Percentiles rank a stretch among this genome's conserved stretches.
phyloP scores from a whole-genome alignment of 2,329 filamentous ascomycete species.

The Pyrenophora seminiperda region DNA sequence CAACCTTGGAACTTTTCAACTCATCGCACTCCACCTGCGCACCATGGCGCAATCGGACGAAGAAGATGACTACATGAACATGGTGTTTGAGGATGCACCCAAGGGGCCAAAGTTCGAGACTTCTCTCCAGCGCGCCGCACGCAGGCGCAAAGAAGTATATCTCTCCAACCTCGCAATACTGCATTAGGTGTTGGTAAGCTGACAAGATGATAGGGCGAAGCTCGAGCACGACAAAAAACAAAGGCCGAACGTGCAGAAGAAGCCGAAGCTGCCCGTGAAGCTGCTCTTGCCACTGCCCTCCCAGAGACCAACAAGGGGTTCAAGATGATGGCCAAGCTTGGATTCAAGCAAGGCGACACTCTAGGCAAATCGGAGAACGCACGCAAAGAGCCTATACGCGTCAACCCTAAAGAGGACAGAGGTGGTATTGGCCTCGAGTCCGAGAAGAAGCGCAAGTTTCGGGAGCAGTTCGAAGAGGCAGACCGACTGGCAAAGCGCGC shows the following conservation, averaged over 20 bases:
- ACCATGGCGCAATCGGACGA: slow-evolving; percentile 60
- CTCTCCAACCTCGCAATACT: background rate
- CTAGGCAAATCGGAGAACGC: slow-evolving; percentile 67
- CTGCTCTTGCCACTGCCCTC: slow-evolving; percentile 74
- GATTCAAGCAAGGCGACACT: slow-evolving; percentile 76
- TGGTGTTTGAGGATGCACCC: slow-evolving; percentile 76
- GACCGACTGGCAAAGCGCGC: slow-evolving; percentile 47
- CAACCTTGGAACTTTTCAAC: slow-evolving; percentile 4
- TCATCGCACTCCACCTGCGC: background rate
- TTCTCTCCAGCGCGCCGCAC: slow-evolving; percentile 63
- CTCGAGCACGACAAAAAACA: slow-evolving; percentile 61
- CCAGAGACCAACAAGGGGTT: slow-evolving; percentile 80
- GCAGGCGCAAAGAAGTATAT: slow-evolving; percentile 58
- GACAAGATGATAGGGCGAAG: slow-evolving; percentile 33
- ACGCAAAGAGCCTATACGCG: slow-evolving; percentile 73
- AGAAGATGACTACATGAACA: slow-evolving; percentile 96
- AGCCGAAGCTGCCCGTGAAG: slow-evolving; percentile 73
- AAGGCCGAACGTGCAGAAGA: slow-evolving; percentile 82
- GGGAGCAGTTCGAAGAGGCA: slow-evolving; percentile 45
- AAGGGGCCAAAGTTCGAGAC: slow-evolving; percentile 60
- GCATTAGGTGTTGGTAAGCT: no score
- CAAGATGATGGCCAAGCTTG: slow-evolving; percentile 96
- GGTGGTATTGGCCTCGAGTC: slow-evolving; percentile 83
- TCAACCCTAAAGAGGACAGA: slow-evolving; percentile 77
- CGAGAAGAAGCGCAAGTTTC: slow-evolving; percentile 77